Base-by-base conservation (phyloP, 352 stramenopile species). In the Peronospora farinosa region DNA sequence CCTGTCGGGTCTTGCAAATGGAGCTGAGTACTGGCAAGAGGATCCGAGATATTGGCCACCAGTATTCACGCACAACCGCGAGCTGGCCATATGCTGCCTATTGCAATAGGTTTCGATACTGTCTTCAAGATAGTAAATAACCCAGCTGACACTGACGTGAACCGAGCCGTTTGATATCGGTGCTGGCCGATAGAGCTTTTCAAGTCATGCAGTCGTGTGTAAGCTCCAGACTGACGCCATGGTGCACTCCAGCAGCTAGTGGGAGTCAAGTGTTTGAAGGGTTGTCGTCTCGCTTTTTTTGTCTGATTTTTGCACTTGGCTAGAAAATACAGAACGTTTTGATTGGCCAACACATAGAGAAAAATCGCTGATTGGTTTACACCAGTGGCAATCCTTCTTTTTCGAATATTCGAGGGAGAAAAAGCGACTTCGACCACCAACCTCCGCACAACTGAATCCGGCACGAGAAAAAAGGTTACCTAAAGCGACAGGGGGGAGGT, bases 391-490 rank as follows among this genome's bases (percentile, higher is more conserved):
- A 47, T 51, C 25, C 39, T 67, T 60, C 41, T 67, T 60, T 67
- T 67, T 63, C 59, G 54, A 63, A 63, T 66, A 63, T 51, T 54
- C 31, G n/a, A 39, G 40, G 27, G n/a, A 44, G 43, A 54, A 21
- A 49, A 60, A 58, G 33, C 42, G 44, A 19, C 47, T 19, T 19
- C 32, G 23, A 28, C 33, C 44, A 60, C 50, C 52, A 46, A 63
- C 27, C 16, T 39, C 54, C 25, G n/a, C 47, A 67, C 48, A 67
- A 67, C 54, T 47, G 53, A 67, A 67, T 63, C 43, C 19, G 43
- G 42, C 27, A 42, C 28, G 30, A 50, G 15, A 53, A 40, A 53
- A 40, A 43, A 46, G 27, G 8, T 10, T 32, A 40, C n/a, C 28
- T 57, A 40, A 42, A 47, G 43, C 56, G 56, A 54, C 37, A 43